phyloP scores from a whole-genome alignment of 2,329 filamentous ascomycete species.

The Mycosphaerella arachidis region DNA sequence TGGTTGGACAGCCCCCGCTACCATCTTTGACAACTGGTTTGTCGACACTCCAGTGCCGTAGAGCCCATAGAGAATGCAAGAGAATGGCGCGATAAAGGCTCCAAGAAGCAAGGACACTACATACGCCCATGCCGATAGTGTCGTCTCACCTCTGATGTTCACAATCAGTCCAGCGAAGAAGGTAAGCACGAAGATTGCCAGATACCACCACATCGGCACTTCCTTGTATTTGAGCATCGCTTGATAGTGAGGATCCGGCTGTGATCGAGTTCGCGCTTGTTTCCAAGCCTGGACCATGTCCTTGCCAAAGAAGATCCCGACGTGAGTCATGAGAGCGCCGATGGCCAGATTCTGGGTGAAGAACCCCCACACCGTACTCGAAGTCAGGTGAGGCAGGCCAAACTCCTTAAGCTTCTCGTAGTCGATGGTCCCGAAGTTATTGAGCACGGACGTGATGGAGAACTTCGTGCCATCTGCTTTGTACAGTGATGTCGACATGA shows the following conservation, averaged over 20 bases:
- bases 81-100: constrained; percentile 11
- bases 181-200: constrained; percentile 24
- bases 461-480: constrained; percentile 33
- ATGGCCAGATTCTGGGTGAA: constrained; percentile 11
- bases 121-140: constrained; percentile 32
- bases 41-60: constrained; percentile 52
- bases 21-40: constrained; percentile 50
- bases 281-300: constrained; percentile 40
- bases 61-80: constrained; percentile 9
- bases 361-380: constrained; percentile 9
- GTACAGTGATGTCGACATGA: constrained; percentile 43
- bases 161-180: constrained; percentile 28
- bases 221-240: constrained; percentile 32
- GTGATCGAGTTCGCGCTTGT: constrained; percentile 19
- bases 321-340: constrained; percentile 13
- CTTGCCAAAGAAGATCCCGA: constrained; percentile 42
- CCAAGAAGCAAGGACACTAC: constrained; percentile 23
- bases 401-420: constrained; percentile 24
- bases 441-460: constrained; percentile 38
- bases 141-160: constrained; percentile 28
- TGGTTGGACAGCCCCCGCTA: constrained; percentile 47
- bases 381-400: constrained; percentile 5
- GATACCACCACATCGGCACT: constrained; percentile 32
- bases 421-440: constrained; percentile 38
- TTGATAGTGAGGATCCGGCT: constrained; percentile 31